Evolutionary conservation across 139 green algal species (phyloP).

Genomic region (Haematococcus lacustris): DNA sequence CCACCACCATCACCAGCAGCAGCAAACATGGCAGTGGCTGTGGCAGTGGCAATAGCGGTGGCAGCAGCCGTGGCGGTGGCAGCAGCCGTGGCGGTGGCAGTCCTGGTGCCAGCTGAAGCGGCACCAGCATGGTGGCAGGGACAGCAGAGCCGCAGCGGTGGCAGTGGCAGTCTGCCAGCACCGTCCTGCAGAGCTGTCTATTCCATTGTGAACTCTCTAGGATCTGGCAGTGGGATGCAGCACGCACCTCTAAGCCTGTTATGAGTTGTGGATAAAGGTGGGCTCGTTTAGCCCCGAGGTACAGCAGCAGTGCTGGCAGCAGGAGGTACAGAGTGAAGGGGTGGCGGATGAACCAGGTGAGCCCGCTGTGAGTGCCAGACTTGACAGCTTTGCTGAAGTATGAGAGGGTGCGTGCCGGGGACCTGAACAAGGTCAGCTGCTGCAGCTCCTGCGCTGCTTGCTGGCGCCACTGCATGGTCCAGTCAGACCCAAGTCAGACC

Average conservation of each 20-base stretch:
- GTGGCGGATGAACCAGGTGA: slow-evolving; percentile 50
- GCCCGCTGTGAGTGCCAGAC: slow-evolving; percentile 12
- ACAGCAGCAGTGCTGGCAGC: too few species aligned
- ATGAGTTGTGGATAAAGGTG: too few species aligned
- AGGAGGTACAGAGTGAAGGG: slow-evolving; percentile 57
- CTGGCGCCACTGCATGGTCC: too few species aligned
- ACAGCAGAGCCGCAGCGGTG: background rate
- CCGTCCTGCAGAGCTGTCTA: background rate
- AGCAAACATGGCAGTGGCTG: background rate
- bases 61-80: background rate
- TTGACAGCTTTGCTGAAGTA: slow-evolving; percentile 38
- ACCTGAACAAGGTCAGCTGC: slow-evolving; percentile 47
- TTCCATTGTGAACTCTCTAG: background rate
- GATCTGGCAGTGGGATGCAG: too few species aligned
- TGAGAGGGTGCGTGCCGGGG: slow-evolving; percentile 46
- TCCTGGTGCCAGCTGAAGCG: background rate
- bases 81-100: background rate
- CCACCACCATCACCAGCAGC: background rate
- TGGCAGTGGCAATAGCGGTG: background rate
- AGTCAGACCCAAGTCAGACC: too few species aligned
- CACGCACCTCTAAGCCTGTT: too few species aligned
- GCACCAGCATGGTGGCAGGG: background rate
- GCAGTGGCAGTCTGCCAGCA: background rate
- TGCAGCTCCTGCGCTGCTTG: too few species aligned
- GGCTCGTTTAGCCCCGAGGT: too few species aligned